These are phyloP conservation scores for Cymbopogon citratus DNA, from an alignment of 176 grass and related monocot genomes.

Conservation along the genomic window DNA sequence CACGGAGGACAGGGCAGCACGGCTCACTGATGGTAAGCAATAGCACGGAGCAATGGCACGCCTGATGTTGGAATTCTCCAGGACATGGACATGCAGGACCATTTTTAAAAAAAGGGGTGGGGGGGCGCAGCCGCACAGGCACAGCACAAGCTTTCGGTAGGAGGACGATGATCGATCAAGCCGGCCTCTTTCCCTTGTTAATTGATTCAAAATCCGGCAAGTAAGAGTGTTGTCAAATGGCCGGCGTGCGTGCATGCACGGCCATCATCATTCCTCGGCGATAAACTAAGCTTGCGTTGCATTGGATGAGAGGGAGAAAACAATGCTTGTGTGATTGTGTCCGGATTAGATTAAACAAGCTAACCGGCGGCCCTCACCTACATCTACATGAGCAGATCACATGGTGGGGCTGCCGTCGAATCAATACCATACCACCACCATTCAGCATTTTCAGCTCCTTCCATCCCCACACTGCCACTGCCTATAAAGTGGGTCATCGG, in stretches of 20 bases:
- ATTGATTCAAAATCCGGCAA: constrained; percentile 11
- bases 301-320: neutral
- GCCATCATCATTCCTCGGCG: constrained; percentile 42
- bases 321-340: neutral
- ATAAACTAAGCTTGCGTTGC: neutral
- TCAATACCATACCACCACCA: constrained; percentile 38
- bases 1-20: neutral
- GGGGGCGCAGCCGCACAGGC: too few species aligned
- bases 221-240: constrained; percentile 12
- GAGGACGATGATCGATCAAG: neutral
- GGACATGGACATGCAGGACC: neutral
- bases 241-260: constrained; percentile 26
- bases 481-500: constrained; percentile 2
- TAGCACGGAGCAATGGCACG: neutral
- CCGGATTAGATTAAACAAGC: constrained; percentile 23
- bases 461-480: neutral
- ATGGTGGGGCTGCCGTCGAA: constrained; percentile 65
- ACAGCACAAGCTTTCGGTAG: constrained; percentile 15
- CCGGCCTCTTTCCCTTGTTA: neutral
- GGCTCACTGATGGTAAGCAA: neutral
- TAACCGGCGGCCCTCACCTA: constrained; percentile 30
- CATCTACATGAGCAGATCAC: constrained; percentile 46
- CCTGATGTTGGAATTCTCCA: constrained; percentile 16
- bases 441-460: neutral
- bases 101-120: neutral